Evolutionary conservation across 202 grass and related monocot genomes (phyloP).

Genomic region (Hordeum pubiflorum): DNA sequence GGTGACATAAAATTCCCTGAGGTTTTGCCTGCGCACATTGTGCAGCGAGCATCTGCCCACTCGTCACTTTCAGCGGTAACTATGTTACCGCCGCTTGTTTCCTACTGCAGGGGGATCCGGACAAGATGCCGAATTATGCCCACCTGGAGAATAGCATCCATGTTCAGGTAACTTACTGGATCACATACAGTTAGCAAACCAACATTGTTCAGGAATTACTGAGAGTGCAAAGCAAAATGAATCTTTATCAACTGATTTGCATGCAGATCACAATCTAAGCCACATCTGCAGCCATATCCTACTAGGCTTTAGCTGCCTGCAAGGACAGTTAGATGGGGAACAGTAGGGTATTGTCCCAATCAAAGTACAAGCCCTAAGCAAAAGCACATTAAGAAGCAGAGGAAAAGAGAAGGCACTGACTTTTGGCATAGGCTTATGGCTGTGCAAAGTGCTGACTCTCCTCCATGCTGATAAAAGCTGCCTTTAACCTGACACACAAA

Average conservation of each 20-base stretch:
- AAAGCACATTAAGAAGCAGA: background rate
- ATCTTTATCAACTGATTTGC: background rate
- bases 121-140: background rate
- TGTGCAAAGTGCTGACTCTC: background rate
- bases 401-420: background rate
- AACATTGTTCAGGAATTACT: background rate
- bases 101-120: background rate
- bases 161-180: background rate
- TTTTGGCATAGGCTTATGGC: constrained; percentile 1
- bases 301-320: background rate
- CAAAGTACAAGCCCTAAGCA: background rate
- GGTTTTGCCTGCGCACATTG: background rate
- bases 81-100: background rate
- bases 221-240: background rate
- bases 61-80: background rate
- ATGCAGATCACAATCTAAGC: background rate
- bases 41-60: background rate
- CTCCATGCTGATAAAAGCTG: background rate
- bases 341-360: background rate
- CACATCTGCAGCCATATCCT: background rate
- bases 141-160: background rate
- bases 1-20: background rate
- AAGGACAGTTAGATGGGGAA: background rate
- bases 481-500: background rate
- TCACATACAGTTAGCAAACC: background rate